Conservation (phyloP, 768 basidiomycete genomes). For the Suillus lakei region DNA sequence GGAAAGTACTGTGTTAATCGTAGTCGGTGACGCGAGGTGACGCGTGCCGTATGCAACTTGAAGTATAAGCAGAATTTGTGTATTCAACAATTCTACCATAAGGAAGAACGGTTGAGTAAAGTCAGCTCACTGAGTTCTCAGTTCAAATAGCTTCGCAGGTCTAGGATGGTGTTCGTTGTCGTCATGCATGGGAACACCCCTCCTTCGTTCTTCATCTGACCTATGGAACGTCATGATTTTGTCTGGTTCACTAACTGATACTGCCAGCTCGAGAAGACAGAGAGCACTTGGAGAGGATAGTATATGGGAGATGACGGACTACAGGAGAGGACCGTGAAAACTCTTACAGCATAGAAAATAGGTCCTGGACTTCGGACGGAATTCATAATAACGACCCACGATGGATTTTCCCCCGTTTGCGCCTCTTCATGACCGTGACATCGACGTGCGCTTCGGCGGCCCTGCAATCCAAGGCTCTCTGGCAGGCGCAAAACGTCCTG, state of each 20-base stretch:
- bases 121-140: too few relatives aligned
- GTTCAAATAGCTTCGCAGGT: constrained; percentile 45
- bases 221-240: constrained; percentile 50
- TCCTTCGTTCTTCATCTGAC: constrained; percentile 46
- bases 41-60: too few relatives aligned
- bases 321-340: constrained; percentile 36
- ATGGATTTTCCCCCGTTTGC: neutral
- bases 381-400: neutral
- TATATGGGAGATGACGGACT: constrained; percentile 64
- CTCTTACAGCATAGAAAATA: neutral
- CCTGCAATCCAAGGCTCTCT: too few relatives aligned
- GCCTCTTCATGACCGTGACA: neutral
- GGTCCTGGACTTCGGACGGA: neutral
- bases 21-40: too few relatives aligned
- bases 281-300: constrained; percentile 51
- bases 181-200: constrained; percentile 63
- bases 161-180: constrained; percentile 71
- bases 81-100: too few relatives aligned
- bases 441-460: neutral
- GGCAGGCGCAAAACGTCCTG: too few relatives aligned
- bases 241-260: constrained; percentile 41
- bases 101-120: too few relatives aligned
- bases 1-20: too few relatives aligned
- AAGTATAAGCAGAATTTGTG: too few relatives aligned
- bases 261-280: constrained; percentile 35